These are phyloP conservation scores for Blastocystis sp. DNA, from an alignment of 352 stramenopile species.

Conservation along the genomic window DNA sequence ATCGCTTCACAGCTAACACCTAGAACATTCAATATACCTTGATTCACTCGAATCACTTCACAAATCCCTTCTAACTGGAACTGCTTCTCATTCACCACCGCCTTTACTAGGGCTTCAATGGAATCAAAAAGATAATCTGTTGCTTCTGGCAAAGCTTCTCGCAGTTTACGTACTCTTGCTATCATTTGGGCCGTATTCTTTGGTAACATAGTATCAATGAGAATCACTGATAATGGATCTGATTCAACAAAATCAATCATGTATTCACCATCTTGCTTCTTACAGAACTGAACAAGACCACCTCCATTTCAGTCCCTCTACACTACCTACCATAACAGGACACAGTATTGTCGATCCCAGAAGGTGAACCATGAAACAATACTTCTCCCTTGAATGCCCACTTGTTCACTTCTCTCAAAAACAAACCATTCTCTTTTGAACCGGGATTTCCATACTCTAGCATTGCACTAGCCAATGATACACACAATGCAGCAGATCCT, in stretches of 20 bases:
- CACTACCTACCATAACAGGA: constrained; percentile 69
- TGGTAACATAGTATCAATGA: constrained; percentile 82
- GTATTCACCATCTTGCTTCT: constrained; percentile 68
- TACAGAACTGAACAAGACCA: constrained; percentile 75
- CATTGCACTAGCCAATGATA: constrained; percentile 72
- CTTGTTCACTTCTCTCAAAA: constrained; percentile 71
- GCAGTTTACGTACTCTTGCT: constrained; percentile 70
- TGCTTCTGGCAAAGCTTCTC: constrained; percentile 68
- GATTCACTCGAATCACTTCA: constrained; percentile 72
- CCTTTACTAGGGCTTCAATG: constrained; percentile 74
- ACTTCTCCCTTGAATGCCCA: constrained; percentile 79
- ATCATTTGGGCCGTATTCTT: constrained; percentile 79
- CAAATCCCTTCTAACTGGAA: constrained; percentile 66
- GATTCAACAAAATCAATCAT: constrained; percentile 68
- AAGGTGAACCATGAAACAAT: constrained; percentile 80
- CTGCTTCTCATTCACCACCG: constrained; percentile 68
- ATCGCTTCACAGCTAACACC: constrained; percentile 77
- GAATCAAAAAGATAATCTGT: constrained; percentile 72
- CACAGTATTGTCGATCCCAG: constrained; percentile 83
- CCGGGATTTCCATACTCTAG: constrained; percentile 61
- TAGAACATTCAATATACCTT: constrained; percentile 73
- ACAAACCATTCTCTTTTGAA: background rate
- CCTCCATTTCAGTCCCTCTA: constrained; percentile 62
- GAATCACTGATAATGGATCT: constrained; percentile 68
- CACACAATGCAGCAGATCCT: constrained; percentile 79